Base-by-base conservation (phyloP, 2,329 filamentous ascomycete species). In the Ophiobolus disseminans region DNA sequence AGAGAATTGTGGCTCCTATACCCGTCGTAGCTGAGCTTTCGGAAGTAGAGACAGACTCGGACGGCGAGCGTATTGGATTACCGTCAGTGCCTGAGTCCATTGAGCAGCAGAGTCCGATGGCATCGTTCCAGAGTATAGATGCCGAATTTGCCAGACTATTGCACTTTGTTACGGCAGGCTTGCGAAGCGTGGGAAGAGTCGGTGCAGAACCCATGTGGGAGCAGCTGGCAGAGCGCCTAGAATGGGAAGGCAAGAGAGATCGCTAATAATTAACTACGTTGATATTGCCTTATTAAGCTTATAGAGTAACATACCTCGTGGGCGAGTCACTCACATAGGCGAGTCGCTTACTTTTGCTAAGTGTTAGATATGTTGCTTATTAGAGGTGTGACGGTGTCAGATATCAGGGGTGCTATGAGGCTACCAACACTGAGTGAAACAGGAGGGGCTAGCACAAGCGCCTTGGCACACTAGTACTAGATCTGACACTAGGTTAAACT, bases 181-280 rank as follows among this genome's bases (percentile, higher is more conserved):
- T 97, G 55, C 83, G 87, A 44, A 87, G 88, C 8, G 84, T 94
- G 8, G 86, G 90, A 40, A 82, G 91, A 60, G 88, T 87, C 25
- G 87, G 88, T 38, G 85, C 85, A 21, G 85, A 90, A 73, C 80
- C 63, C 65, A 82, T 86, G 67, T 93, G 91, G 88, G 90, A 94
- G 72, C 84, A 88, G 50, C 69, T 96, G 51, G 90, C 89, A 0
- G 90, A 96, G 70, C 89, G 88, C 77, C 72, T 96, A 35, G 88
- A 92, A 60, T 79, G 79, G 64, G 75, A 65, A 40, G 56, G 50
- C 28, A 56, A 44, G 38, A 55, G 42, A 22, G 50, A 56, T n/a
- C n/a, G n/a, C n/a, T n/a, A n/a, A n/a, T n/a, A n/a, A n/a, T n/a
- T n/a, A n/a, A n/a, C n/a, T n/a, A n/a, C n/a, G n/a, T n/a, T n/a